phyloP scores from a whole-genome alignment of 2,329 filamentous ascomycete species.

The Karstenula rhodostoma region DNA sequence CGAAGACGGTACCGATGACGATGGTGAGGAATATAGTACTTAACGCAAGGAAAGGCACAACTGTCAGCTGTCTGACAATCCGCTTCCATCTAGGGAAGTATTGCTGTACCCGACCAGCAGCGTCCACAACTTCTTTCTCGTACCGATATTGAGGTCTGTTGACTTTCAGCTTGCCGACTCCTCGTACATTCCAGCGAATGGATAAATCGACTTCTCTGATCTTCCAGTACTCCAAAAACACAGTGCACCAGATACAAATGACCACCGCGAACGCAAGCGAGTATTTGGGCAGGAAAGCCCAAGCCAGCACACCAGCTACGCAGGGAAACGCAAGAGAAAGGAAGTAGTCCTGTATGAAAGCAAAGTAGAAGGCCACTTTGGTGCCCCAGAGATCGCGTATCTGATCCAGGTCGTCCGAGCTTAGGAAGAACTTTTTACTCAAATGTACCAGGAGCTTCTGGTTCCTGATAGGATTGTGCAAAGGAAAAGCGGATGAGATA shows the following conservation, averaged over 20 bases:
- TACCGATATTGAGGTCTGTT: conserved; percentile 41
- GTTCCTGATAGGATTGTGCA: conserved; percentile 81
- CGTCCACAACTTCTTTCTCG: conserved; percentile 35
- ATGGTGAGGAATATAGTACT: conserved; percentile 37
- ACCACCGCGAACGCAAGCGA: conserved; percentile 41
- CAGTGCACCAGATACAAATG: conserved; percentile 45
- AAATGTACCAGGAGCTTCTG: conserved; percentile 77
- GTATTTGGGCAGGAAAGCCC: conserved; percentile 41
- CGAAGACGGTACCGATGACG: conserved; percentile 40
- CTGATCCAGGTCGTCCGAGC: conserved; percentile 71
- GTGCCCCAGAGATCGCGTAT: conserved; percentile 82
- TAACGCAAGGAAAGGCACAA: conserved; percentile 41
- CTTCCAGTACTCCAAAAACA: conserved; percentile 48
- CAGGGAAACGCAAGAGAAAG: conserved; percentile 41
- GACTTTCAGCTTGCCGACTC: conserved; percentile 39
- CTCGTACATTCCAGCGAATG: conserved; percentile 44
- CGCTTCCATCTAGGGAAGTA: conserved; percentile 44
- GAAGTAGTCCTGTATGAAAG: conserved; percentile 46
- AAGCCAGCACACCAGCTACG: conserved; percentile 38
- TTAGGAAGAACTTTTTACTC: conserved; percentile 74
- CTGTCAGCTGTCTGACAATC: conserved; percentile 38
- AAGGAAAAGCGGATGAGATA: conserved; percentile 77
- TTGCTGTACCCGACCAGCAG: conserved; percentile 33
- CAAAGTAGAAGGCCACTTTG: conserved; percentile 58
- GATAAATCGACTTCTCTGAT: conserved; percentile 42